Conservation (phyloP, 768 basidiomycete species). For the Lentinus brumalis region DNA sequence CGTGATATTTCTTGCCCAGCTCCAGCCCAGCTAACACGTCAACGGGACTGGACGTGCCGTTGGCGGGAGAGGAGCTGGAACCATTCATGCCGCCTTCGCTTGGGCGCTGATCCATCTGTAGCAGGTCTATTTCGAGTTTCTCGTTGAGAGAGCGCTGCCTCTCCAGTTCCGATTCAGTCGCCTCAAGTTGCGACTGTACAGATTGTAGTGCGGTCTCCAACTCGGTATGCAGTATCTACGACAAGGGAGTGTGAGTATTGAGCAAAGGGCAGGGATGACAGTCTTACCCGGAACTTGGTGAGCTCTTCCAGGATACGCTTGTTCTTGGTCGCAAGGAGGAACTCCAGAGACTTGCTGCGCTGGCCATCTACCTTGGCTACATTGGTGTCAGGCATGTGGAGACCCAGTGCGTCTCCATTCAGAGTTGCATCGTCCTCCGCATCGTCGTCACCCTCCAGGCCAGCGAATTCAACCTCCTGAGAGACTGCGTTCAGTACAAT, state of each 20-base stretch:
- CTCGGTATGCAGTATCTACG: conserved; percentile 80
- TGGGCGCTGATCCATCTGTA: conserved; percentile 73
- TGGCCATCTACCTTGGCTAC: conserved; percentile 78
- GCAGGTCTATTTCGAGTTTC: conserved; percentile 87
- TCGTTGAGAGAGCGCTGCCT: conserved; percentile 84
- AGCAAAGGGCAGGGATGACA: not conserved
- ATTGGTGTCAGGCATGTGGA: conserved; percentile 87
- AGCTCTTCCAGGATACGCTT: conserved; percentile 90
- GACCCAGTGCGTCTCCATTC: conserved; percentile 47
- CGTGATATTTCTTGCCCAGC: conserved; percentile 57
- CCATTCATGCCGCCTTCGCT: conserved; percentile 34
- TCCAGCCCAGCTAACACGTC: conserved; percentile 78
- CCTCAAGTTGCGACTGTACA: conserved; percentile 58
- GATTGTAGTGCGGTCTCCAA: conserved; percentile 69
- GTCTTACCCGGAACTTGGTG: conserved; percentile 80
- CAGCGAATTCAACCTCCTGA: conserved; percentile 95
- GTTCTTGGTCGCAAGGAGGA: conserved; percentile 91
- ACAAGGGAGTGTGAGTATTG: not conserved
- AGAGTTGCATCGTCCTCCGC: conserved; percentile 46
- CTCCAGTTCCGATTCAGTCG: conserved; percentile 64
- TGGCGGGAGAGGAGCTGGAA: conserved; percentile 24
- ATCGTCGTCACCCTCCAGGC: conserved; percentile 71
- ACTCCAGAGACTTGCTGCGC: conserved; percentile 83
- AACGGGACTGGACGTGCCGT: conserved; percentile 30
- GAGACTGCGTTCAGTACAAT: not conserved